These are phyloP conservation scores for Trichosanthes truncata DNA, from an alignment of 306 rosid genomes.

Conservation along the genomic window DNA sequence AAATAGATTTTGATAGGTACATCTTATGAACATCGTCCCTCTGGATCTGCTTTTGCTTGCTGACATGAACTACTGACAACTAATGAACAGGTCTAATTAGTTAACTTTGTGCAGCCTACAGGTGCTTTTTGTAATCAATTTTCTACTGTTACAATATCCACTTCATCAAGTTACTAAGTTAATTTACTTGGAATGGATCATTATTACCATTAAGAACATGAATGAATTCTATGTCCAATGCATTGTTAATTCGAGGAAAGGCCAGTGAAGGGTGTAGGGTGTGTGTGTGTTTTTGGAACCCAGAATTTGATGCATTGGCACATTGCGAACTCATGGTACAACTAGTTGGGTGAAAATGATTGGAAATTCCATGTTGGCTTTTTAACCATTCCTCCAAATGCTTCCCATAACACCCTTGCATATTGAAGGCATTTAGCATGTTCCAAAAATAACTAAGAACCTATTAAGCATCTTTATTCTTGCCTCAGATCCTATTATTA, in stretches of 20 bases:
- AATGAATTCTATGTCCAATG: not conserved
- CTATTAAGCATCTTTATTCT: not conserved
- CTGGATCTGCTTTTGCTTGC: not conserved
- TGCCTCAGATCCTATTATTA: not conserved
- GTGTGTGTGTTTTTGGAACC: not conserved
- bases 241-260: not conserved
- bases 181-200: not conserved
- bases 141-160: not conserved
- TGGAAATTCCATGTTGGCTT: not conserved
- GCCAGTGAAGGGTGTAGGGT: not conserved
- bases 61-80: not conserved
- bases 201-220: not conserved
- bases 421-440: too few relatives aligned
- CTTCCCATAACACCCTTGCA: not conserved
- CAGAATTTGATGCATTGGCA: not conserved
- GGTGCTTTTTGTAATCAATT: not conserved
- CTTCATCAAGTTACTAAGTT: not conserved
- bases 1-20: slow-evolving; percentile 7
- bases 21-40: not conserved
- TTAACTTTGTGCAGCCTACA: not conserved
- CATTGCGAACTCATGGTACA: not conserved
- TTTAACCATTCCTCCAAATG: not conserved
- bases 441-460: not conserved
- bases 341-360: not conserved
- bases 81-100: not conserved